A percentile compares a stretch with the other conserved stretches of the same genome.
phyloP scores from a whole-genome alignment of 371 early-diverging fungal genomes.

The Mucor circinelloides region DNA sequence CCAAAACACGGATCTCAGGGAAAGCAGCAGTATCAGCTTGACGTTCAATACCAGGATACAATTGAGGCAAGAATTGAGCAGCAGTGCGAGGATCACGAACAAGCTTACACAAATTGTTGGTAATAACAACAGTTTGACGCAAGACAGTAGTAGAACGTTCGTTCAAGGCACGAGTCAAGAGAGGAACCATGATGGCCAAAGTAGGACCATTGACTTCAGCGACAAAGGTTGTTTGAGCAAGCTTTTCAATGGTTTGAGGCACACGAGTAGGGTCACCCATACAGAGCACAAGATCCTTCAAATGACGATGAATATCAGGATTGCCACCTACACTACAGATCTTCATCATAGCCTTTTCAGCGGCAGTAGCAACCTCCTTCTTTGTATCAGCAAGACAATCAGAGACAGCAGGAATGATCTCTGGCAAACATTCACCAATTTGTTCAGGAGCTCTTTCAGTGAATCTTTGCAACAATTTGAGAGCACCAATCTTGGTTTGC shows the following conservation, averaged over 20 bases:
- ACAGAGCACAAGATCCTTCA: constrained; percentile 69
- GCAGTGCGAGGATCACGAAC: constrained; percentile 67
- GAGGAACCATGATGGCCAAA: constrained; percentile 78
- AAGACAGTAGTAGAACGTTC: constrained; percentile 58
- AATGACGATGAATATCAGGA: constrained; percentile 72
- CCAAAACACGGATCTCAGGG: constrained; percentile 66
- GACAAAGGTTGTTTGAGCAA: constrained; percentile 80
- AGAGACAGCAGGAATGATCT: constrained; percentile 73
- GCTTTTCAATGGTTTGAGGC: constrained; percentile 67
- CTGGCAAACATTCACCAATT: constrained; percentile 66
- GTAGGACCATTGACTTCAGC: constrained; percentile 79
- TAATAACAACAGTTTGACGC: constrained; percentile 64
- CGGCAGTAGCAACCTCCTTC: constrained; percentile 58
- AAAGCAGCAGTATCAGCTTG: constrained; percentile 62
- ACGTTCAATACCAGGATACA: constrained; percentile 68
- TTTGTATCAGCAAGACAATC: constrained; percentile 77
- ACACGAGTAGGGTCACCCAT: constrained; percentile 78
- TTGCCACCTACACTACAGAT: constrained; percentile 77
- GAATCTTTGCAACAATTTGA: constrained; percentile 58
- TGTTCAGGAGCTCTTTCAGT: constrained; percentile 65
- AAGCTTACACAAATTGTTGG: constrained; percentile 65
- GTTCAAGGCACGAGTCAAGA: constrained; percentile 64
- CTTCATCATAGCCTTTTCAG: constrained; percentile 62
- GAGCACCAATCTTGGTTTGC: constrained; percentile 76
- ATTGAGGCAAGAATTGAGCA: constrained; percentile 66